phyloP scores from a whole-genome alignment of 257 asterid genomes.

The Mitragyna speciosa region DNA sequence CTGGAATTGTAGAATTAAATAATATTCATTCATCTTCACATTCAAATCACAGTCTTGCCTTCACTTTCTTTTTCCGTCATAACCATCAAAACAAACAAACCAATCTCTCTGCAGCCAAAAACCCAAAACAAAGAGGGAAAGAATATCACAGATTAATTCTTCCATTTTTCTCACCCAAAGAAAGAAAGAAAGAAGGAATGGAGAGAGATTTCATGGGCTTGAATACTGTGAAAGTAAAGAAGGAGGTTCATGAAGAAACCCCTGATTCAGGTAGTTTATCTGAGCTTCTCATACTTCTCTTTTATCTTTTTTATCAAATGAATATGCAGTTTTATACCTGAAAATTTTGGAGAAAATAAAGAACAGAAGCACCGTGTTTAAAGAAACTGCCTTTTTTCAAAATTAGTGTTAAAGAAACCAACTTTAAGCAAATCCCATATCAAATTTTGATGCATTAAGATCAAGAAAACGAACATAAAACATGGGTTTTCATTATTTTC shows the following conservation, averaged over 20 bases:
- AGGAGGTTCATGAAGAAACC: conserved; percentile 49
- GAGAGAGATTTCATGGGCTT: conserved; percentile 82
- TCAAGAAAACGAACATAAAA: neutral
- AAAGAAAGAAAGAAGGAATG: conserved; percentile 34
- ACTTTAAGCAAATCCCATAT: neutral
- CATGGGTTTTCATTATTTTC: neutral
- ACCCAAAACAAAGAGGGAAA: neutral
- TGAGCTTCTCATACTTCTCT: neutral
- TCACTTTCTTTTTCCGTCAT: neutral
- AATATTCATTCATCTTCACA: neutral
- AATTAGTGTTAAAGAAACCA: neutral
- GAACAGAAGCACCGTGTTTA: neutral
- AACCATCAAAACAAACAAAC: neutral
- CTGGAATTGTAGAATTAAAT: neutral
- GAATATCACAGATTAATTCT: neutral
- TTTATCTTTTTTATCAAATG: neutral
- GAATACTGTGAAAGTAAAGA: conserved; percentile 43
- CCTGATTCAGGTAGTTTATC: conserved; percentile 48
- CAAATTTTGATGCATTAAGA: neutral
- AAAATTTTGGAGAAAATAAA: neutral
- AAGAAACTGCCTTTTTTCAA: neutral
- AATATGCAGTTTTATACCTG: neutral
- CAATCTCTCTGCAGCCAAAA: neutral
- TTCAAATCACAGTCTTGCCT: conserved; percentile 6
- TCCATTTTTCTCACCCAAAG: neutral